Conservation (phyloP, 192 early-diverging fungal genomes). For the Allomyces macrogynus region DNA sequence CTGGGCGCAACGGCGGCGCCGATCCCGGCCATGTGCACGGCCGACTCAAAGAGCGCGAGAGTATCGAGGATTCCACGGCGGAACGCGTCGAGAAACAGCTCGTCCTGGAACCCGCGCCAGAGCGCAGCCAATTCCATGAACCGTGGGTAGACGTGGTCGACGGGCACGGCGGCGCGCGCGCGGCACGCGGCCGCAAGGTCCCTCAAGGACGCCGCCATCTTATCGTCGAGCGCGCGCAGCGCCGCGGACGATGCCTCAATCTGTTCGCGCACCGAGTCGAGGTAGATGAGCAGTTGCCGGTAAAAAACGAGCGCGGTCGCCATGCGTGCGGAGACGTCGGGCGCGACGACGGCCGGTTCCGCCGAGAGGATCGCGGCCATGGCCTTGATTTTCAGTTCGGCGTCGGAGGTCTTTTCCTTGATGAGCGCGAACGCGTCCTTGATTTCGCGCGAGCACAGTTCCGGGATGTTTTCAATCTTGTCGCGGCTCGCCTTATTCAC, state of each 20-base stretch:
- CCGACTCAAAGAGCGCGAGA: conserved; percentile 5
- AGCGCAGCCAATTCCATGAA: conserved; percentile 27
- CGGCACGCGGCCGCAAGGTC: conserved; percentile 30
- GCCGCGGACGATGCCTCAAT: conserved; percentile 11
- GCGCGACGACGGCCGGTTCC: not conserved
- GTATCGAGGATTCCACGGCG: conserved; percentile 25
- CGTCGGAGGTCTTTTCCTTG: conserved; percentile 8
- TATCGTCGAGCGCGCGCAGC: conserved; percentile 12
- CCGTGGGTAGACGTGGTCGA: conserved; percentile 37
- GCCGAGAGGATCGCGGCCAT: not conserved
- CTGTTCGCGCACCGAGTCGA: conserved; percentile 36
- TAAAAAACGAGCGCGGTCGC: conserved; percentile 20
- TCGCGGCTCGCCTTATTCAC: conserved; percentile 33
- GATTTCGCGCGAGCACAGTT: conserved; percentile 19
- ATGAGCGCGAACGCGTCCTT: conserved; percentile 8
- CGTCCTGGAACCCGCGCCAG: conserved; percentile 29
- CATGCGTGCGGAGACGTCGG: conserved; percentile 3
- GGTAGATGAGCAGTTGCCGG: conserved; percentile 31
- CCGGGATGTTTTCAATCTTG: conserved; percentile 24
- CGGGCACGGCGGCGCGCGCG: conserved; percentile 36
- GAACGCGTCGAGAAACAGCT: conserved; percentile 30
- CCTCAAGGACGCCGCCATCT: conserved; percentile 20
- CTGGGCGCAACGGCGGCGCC: not conserved
- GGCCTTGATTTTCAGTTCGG: conserved; percentile 8
- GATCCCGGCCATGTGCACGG: not conserved